Evolutionary conservation across 179 eudicot genomes (phyloP), one percentile per base, ranked within the genome.

Genomic region (Heliamphora ciliata): DNA sequence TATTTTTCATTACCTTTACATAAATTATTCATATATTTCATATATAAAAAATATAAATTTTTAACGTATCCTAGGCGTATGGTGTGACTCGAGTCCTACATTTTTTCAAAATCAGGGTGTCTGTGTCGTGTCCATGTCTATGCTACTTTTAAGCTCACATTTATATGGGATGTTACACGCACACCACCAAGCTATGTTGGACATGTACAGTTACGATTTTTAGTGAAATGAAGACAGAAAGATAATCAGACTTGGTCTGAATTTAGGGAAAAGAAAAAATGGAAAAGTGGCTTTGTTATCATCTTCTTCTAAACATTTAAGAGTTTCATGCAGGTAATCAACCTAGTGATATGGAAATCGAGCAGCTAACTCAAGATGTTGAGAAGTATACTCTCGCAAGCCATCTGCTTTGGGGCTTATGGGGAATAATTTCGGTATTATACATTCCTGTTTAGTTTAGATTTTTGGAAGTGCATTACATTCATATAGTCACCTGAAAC

Each of bases 351-450:
- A 13, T 14, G 67, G 93, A 90, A 79, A 82, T 90, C 67, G 87
- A 89, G 77, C 87, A 87, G 85, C 86, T 91, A 44, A 84, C 88
- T 82, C 86, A 90, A 85, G 93, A 88, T 71, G 89, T 91, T 84
- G 98, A 95, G 90, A 93, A 92, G 89, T 95, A 88, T 79, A 90
- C 98, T 81, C 91, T 93, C 76, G 94, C 92, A 78, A 93, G 86
- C 88, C 97, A 95, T 86, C 85, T 95, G 31, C 83, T 87, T 83
- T 95, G 98, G 98, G 98, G 92, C 80, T 81, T 95, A 84, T 95
- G 98, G 98, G 98, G 98, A 87, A 84, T 93, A 81, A 93, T 95
- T 77, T 95, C 98, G 97, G 98, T 95, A 94, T 52, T 9, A 10
- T 52, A 21, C 18, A 18, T 74, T 74, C 74, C 40, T 50, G 17